Evolutionary conservation across 2,329 filamentous ascomycete genomes (phyloP).

Genomic region (Emmonsiellopsis sp.): DNA sequence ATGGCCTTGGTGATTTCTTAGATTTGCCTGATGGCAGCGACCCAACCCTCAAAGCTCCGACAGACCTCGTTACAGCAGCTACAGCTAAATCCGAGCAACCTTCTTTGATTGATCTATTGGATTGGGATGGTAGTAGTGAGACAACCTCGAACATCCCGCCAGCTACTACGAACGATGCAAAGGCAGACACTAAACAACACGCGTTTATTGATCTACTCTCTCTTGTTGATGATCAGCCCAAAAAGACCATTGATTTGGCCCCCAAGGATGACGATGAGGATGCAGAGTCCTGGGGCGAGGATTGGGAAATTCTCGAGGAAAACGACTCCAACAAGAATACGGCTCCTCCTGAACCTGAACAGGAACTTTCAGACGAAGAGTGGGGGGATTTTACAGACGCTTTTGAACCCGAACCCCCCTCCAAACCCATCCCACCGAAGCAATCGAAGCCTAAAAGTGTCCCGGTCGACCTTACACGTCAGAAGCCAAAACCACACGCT

Average conservation of each 20-base stretch:
- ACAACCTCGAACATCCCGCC: neutral
- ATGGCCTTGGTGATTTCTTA: conserved; percentile 2
- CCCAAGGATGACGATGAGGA: conserved; percentile 8
- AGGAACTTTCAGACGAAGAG: conserved; percentile 28
- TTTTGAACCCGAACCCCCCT: neutral
- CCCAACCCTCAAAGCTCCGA: neutral
- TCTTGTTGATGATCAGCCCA: conserved; percentile 14
- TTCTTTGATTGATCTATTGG: neutral
- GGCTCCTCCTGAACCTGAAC: neutral
- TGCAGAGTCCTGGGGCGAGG: conserved; percentile 15
- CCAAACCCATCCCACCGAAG: neutral
- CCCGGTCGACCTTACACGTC: neutral
- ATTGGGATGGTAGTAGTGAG: neutral
- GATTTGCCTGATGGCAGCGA: neutral
- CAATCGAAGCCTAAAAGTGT: neutral
- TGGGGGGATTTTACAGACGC: conserved; percentile 47
- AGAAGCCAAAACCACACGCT: neutral
- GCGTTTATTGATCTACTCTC: conserved; percentile 21
- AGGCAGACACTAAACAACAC: conserved; percentile 4
- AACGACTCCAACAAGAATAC: neutral
- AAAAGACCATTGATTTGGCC: conserved; percentile 1
- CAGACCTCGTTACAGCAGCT: too few relatives aligned
- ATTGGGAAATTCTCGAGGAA: neutral
- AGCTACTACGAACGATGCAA: neutral
- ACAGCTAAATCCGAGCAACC: too few relatives aligned